Percentiles rank a stretch among this genome's conserved stretches.
Conservation (phyloP, 176 grass and related monocot species). For the Coix lacrymajobi region DNA sequence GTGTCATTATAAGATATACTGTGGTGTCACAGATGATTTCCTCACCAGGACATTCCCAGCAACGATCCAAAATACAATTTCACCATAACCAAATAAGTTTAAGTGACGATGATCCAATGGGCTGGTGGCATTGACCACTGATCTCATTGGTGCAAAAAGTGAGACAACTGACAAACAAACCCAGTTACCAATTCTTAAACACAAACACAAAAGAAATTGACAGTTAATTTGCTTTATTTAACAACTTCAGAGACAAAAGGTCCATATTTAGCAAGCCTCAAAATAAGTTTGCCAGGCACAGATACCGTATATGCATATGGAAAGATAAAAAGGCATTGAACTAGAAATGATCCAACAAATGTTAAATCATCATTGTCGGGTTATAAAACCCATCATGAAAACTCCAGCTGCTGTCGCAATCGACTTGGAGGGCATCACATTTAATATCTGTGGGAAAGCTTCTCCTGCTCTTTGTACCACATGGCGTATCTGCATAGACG, state of each 20-base stretch:
- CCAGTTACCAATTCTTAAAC: neutral
- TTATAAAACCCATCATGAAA: conserved; percentile 16
- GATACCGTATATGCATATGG: conserved; percentile 12
- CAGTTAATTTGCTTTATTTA: conserved; percentile 51
- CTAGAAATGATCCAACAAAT: conserved; percentile 29
- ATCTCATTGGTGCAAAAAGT: neutral
- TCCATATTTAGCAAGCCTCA: conserved; percentile 2
- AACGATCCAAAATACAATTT: too few species aligned
- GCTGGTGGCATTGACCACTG: neutral
- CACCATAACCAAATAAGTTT: neutral
- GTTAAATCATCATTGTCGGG: conserved; percentile 22
- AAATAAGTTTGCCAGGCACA: conserved; percentile 35
- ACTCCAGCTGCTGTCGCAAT: neutral
- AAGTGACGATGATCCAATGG: neutral
- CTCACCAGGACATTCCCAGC: too few species aligned
- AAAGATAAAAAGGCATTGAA: neutral
- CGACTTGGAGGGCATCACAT: neutral
- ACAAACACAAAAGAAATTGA: neutral
- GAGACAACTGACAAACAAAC: neutral
- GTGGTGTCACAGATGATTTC: neutral
- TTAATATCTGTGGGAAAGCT: conserved; percentile 83
- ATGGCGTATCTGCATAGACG: conserved; percentile 61
- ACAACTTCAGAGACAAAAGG: conserved; percentile 7
- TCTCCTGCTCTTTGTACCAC: conserved; percentile 92
- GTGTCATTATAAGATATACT: too few species aligned